These are phyloP conservation scores for Durusdinium trenchii DNA, from an alignment of 73 alveolate species.

Conservation along the genomic window DNA sequence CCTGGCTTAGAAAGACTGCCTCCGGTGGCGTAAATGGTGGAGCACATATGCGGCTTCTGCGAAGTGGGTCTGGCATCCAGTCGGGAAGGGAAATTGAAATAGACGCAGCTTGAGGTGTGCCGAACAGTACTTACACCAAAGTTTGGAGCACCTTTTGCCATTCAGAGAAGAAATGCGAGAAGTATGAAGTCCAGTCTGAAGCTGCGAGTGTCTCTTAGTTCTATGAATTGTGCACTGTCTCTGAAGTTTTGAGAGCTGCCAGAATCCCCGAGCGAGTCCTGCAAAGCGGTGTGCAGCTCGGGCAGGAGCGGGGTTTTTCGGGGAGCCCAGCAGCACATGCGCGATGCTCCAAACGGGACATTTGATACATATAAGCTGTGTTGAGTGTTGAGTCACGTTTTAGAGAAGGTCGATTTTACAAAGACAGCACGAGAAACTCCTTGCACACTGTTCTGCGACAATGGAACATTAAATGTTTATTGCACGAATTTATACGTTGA, in stretches of 20 bases:
- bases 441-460: too few relatives aligned
- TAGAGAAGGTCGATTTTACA: too few relatives aligned
- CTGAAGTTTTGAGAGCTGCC: not conserved
- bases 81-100: not conserved
- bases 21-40: slow-evolving; percentile 82
- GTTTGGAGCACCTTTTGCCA: not conserved
- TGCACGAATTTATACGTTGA: too few relatives aligned
- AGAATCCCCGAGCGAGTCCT: slow-evolving; percentile 91
- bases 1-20: slow-evolving; percentile 75
- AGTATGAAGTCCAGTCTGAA: too few relatives aligned
- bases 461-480: too few relatives aligned
- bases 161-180: too few relatives aligned
- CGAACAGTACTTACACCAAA: not conserved
- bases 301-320: slow-evolving; percentile 29
- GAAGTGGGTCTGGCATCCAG: slow-evolving; percentile 42
- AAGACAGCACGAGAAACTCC: too few relatives aligned
- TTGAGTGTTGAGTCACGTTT: too few relatives aligned
- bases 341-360: not conserved
- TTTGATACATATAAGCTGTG: too few relatives aligned
- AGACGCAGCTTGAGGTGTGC: not conserved
- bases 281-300: slow-evolving; percentile 87
- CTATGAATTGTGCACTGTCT: not conserved
- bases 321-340: not conserved
- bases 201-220: not conserved
- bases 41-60: slow-evolving; percentile 74